Evolutionary conservation across 2,329 filamentous ascomycete species (phyloP).

Genomic region (Diaporthe capsici): DNA sequence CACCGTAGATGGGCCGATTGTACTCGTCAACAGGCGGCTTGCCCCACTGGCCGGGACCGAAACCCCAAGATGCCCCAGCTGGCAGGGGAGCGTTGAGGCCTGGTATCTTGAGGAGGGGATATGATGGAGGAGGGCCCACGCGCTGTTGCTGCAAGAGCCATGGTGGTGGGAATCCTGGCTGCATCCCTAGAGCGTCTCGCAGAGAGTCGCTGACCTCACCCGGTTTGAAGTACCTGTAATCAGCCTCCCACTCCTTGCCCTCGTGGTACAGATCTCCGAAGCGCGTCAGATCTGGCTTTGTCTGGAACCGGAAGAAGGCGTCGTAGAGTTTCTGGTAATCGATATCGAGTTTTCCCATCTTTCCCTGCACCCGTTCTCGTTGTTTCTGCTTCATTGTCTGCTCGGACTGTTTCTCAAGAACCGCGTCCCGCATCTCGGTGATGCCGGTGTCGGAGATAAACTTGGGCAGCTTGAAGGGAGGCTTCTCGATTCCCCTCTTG

Average conservation of each 20-base stretch:
- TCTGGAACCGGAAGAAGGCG: constrained; percentile 98
- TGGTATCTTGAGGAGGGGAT: constrained; percentile 94
- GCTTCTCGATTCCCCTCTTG: constrained; percentile 96
- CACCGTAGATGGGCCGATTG: constrained; percentile 91
- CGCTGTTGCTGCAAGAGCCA: constrained; percentile 99
- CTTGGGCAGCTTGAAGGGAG: constrained; percentile 90
- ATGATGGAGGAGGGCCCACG: constrained; percentile 92
- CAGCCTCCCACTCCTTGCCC: constrained; percentile 97
- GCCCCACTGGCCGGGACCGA: constrained; percentile 94
- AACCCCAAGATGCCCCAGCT: constrained; percentile 91
- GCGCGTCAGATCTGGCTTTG: constrained; percentile 91
- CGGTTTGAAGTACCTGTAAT: constrained; percentile 89
- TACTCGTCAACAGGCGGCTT: constrained; percentile 96
- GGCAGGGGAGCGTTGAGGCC: constrained; percentile 95
- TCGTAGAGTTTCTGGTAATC: constrained; percentile 99
- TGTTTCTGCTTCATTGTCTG: constrained; percentile 95
- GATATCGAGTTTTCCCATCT: constrained; percentile 97
- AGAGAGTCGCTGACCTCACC: constrained; percentile 91
- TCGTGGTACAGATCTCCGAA: constrained; percentile 99
- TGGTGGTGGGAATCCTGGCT: constrained; percentile 90
- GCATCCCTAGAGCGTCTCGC: constrained; percentile 94
- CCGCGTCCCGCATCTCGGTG: constrained; percentile 96
- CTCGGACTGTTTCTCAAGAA: constrained; percentile 94
- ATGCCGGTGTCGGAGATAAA: constrained; percentile 99
- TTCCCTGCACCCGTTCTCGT: constrained; percentile 91